Evolutionary conservation across 2,329 filamentous ascomycete genomes (phyloP).

Genomic region (Hortaea werneckii): DNA sequence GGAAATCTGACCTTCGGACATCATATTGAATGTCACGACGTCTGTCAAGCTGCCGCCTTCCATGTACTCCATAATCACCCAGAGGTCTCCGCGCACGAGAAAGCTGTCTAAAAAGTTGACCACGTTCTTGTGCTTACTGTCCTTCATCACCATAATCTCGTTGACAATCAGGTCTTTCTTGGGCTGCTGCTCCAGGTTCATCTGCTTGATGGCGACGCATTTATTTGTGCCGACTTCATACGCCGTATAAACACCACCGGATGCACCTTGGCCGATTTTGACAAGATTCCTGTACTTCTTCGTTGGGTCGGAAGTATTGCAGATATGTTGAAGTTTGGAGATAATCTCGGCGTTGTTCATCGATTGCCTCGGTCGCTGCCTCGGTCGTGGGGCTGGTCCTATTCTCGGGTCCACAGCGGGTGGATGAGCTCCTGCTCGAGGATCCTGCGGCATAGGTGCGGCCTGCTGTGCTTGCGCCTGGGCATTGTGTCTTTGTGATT

Average conservation of each 20-base stretch:
- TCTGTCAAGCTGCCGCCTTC: conserved; percentile 95
- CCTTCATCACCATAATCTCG: conserved; percentile 98
- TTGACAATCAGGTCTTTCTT: conserved; percentile 99
- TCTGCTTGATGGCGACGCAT: conserved; percentile 96
- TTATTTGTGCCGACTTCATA: conserved; percentile 75
- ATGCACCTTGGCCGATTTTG: conserved; percentile 96
- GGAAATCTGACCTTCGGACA: conserved; percentile 95
- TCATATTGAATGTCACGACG: conserved; percentile 98
- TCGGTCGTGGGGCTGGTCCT: conserved; percentile 54
- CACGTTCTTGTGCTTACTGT: conserved; percentile 95
- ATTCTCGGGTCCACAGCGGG: conserved; percentile 36
- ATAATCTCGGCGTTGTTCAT: conserved; percentile 63
- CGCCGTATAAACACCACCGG: conserved; percentile 88
- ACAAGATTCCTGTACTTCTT: conserved; percentile 77
- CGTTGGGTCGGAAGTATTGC: conserved; percentile 78
- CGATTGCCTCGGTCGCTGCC: conserved; percentile 70
- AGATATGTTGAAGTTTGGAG: conserved; percentile 75
- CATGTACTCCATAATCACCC: conserved; percentile 99
- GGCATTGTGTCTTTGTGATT: conserved; percentile 55
- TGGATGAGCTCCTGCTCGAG: conserved; percentile 35
- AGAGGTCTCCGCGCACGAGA: conserved; percentile 77
- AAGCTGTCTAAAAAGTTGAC: conserved; percentile 99
- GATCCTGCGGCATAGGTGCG: conserved; percentile 23
- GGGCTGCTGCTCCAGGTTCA: conserved; percentile 96
- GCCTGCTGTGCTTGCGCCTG: conserved; percentile 37